A percentile compares a stretch with the other conserved stretches of the same genome.
These are phyloP conservation scores for Coemansia sp. DNA, from an alignment of 192 early-diverging fungal genomes.

Conservation along the genomic window DNA sequence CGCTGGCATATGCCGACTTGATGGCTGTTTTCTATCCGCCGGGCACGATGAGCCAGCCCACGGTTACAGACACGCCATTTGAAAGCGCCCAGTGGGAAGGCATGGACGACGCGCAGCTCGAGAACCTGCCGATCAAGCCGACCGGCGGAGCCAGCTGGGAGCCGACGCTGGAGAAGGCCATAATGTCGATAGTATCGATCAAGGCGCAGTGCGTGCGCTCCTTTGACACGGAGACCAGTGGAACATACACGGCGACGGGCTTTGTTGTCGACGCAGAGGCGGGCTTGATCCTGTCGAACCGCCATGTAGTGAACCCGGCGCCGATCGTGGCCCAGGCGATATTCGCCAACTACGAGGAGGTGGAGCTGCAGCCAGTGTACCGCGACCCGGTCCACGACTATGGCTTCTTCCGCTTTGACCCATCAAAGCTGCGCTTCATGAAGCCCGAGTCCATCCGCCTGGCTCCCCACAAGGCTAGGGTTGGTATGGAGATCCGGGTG, in stretches of 20 bases:
- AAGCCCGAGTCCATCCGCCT: constrained; percentile 43
- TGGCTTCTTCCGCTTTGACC: constrained; percentile 72
- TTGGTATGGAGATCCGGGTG: constrained; percentile 73
- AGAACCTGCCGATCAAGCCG: background rate
- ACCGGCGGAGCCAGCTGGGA: constrained; percentile 52
- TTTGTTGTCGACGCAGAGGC: constrained; percentile 69
- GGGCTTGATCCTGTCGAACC: constrained; percentile 71
- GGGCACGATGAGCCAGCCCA: constrained; percentile 35
- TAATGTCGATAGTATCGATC: constrained; percentile 72
- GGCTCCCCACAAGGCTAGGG: constrained; percentile 64
- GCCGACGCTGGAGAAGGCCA: constrained; percentile 62
- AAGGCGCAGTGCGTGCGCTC: constrained; percentile 69
- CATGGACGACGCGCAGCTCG: background rate
- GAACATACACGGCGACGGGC: constrained; percentile 65
- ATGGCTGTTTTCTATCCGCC: constrained; percentile 51
- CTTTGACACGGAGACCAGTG: constrained; percentile 73
- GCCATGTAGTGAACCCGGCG: constrained; percentile 70
- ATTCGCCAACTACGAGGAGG: constrained; percentile 74
- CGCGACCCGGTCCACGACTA: constrained; percentile 81
- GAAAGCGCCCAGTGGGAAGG: constrained; percentile 14
- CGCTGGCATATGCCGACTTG: constrained; percentile 36
- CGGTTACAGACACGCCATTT: constrained; percentile 38
- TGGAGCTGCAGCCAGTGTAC: constrained; percentile 65
- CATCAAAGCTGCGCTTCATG: constrained; percentile 47
- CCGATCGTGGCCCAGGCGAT: constrained; percentile 66